Percentiles rank a stretch among this genome's conserved stretches.
phyloP scores from a whole-genome alignment of 345 rosid species.

The Streptanthus diversifolius region DNA sequence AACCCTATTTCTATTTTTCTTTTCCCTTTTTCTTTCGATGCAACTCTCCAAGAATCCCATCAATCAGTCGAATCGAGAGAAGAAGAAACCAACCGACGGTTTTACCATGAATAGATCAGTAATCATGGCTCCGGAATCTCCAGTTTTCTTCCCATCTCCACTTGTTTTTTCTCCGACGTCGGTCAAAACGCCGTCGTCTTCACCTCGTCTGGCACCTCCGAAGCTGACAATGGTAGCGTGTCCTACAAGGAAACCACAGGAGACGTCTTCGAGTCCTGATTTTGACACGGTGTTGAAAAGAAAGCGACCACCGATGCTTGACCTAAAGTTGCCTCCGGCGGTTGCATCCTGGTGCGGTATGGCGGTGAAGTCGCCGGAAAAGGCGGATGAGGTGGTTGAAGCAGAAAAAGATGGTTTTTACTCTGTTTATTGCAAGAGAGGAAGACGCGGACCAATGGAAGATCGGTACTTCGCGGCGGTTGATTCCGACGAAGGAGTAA shows the following conservation, averaged over 20 bases:
- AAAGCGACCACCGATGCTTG: conserved; percentile 37
- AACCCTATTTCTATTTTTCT: not conserved
- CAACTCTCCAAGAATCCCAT: conserved; percentile 26
- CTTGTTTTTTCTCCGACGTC: conserved; percentile 30
- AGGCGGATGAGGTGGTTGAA: conserved; percentile 15
- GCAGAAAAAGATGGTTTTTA: conserved; percentile 27
- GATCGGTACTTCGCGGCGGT: conserved; percentile 29
- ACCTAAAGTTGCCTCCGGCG: not conserved
- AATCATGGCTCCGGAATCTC: conserved; percentile 29
- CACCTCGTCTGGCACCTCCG: conserved; percentile 23
- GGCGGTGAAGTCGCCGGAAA: conserved; percentile 21
- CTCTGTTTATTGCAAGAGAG: conserved; percentile 38
- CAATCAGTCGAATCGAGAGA: conserved; percentile 16
- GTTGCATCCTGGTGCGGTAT: conserved; percentile 17
- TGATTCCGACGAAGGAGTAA: conserved; percentile 2
- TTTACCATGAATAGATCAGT: conserved; percentile 18
- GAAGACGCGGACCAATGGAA: conserved; percentile 37
- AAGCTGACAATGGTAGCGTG: conserved; percentile 7
- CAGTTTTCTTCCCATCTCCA: conserved; percentile 27
- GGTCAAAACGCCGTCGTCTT: conserved; percentile 29
- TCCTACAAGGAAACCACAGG: conserved; percentile 17
- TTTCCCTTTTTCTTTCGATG: not conserved
- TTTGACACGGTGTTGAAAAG: conserved; percentile 26
- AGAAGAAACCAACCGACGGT: conserved; percentile 7
- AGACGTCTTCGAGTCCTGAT: not conserved